A percentile compares a stretch with the other conserved stretches of the same genome.
phyloP scores from a whole-genome alignment of 108 stramenopile genomes.

The Nannochloropsis salina region DNA sequence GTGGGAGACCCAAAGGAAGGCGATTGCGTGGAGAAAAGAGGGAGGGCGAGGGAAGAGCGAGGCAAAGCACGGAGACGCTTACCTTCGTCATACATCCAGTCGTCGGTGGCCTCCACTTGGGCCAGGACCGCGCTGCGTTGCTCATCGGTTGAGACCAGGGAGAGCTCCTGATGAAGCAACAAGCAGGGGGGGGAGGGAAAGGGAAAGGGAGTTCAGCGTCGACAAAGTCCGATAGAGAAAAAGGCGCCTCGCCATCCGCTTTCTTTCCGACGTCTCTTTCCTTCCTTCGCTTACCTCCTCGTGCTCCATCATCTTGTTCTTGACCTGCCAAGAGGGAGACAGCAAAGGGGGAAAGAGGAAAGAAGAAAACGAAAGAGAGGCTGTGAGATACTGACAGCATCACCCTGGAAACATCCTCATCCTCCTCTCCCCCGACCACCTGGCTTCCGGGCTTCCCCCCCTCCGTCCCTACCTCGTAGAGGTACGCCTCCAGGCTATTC shows the following conservation, averaged over 20 bases:
- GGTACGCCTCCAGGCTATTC: constrained; percentile 86
- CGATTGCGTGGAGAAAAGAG: neutral
- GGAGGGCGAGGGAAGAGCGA: neutral
- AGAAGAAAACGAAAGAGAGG: neutral
- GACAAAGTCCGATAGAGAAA: neutral
- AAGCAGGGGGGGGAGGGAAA: neutral
- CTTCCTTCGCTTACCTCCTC: neutral
- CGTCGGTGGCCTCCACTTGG: constrained; percentile 69
- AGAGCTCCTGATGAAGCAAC: constrained; percentile 51
- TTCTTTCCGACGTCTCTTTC: neutral
- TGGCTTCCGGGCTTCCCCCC: neutral
- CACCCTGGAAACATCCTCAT: neutral
- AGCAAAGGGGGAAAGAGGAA: neutral
- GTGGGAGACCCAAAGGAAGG: no score
- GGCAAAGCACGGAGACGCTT: neutral
- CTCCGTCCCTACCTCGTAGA: constrained; percentile 59
- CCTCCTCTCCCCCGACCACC: neutral
- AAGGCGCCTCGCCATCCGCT: neutral
- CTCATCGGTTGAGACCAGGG: constrained; percentile 78
- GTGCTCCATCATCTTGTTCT: constrained; percentile 61
- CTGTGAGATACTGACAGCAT: neutral
- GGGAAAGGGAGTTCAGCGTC: neutral
- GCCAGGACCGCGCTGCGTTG: constrained; percentile 75
- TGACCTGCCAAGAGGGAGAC: constrained; percentile 68
- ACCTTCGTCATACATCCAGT: constrained; percentile 94